Evolutionary conservation across 257 asterid genomes (phyloP), one percentile per base, ranked within the genome.

Genomic region (Ocimum tenuiflorum): DNA sequence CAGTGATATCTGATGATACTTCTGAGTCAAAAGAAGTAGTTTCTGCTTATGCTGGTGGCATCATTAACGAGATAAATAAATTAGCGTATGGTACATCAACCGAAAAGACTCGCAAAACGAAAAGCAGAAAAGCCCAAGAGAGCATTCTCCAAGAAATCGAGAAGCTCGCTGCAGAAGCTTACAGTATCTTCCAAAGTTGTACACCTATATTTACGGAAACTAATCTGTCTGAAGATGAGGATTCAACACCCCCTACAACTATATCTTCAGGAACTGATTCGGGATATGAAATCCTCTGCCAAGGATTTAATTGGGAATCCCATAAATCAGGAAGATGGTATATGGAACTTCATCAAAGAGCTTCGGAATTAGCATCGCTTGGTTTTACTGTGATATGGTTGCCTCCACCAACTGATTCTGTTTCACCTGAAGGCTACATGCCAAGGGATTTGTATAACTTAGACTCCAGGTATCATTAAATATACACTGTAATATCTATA

Each of bases 111-210:
- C 72, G 63, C 55, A 82, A 75, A 71, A 76, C 94, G 23, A 81
- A 86, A 81, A 80, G 72, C 73, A 86, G 60, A 76, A 83, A 79
- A 73, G 85, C 81, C 31, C 97, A 84, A 70, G 96, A 89, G 68
- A 76, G 52, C 85, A 90, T 94, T 79, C 99, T 94, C 80, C 97
- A 84, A 63, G 99, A 90, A 77, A 94, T 94, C 29, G 99, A 90
- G 88, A 94, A 94, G 86, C 96, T 94, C 20, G 99, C 97, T 46
- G 99, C 96, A 50, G 99, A 94, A 80, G 99, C 99, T 63, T 94
- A 94, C 55, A 76, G 97, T 73, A 83, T 94, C 73, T 94, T 94
- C 78, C 78, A 96, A 75, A 75, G 80, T 73, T 77, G 86, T 38
- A 67, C 75, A n/a, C 91, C 97, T 53, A 63, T 80, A 41, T 86